A percentile compares a stretch with the other conserved stretches of the same genome.
Conservation (phyloP, 805 yeast species). For the Nadsonia fulvescens region DNA sequence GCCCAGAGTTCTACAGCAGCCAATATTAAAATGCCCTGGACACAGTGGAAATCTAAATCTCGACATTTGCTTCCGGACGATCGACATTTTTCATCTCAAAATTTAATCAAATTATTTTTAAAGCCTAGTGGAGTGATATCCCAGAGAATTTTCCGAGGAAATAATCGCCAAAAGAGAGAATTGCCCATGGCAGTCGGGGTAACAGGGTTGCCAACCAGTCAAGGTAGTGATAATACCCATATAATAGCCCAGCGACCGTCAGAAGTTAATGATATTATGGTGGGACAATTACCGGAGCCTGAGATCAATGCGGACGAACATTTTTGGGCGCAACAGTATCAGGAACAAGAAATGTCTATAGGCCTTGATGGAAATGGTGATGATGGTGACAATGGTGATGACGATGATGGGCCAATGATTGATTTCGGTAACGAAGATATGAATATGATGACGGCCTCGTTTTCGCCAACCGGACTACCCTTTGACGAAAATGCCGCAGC, state of each 20-base stretch:
- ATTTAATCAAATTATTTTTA: constrained; percentile 46
- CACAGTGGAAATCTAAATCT: constrained; percentile 23
- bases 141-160: too few relatives aligned
- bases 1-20: too few relatives aligned
- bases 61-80: constrained; percentile 53
- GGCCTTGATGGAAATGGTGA: constrained; percentile 18
- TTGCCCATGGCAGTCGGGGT: neutral
- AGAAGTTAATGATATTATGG: neutral
- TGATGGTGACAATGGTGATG: constrained; percentile 8
- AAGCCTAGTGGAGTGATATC: constrained; percentile 31
- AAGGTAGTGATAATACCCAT: too few relatives aligned
- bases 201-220: too few relatives aligned
- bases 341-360: constrained; percentile 14
- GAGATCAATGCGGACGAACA: constrained; percentile 36
- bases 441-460: constrained; percentile 7
- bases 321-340: constrained; percentile 52
- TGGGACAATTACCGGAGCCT: constrained; percentile 2
- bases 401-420: constrained; percentile 5
- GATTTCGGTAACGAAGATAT: too few relatives aligned
- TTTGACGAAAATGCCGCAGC: too few relatives aligned
- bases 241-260: too few relatives aligned
- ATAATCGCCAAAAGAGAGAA: too few relatives aligned
- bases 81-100: constrained; percentile 48
- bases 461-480: constrained; percentile 6
- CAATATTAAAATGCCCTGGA: too few relatives aligned